phyloP scores from a whole-genome alignment of 1,284 basidiomycete species.

The Rhodotorula sp. region DNA sequence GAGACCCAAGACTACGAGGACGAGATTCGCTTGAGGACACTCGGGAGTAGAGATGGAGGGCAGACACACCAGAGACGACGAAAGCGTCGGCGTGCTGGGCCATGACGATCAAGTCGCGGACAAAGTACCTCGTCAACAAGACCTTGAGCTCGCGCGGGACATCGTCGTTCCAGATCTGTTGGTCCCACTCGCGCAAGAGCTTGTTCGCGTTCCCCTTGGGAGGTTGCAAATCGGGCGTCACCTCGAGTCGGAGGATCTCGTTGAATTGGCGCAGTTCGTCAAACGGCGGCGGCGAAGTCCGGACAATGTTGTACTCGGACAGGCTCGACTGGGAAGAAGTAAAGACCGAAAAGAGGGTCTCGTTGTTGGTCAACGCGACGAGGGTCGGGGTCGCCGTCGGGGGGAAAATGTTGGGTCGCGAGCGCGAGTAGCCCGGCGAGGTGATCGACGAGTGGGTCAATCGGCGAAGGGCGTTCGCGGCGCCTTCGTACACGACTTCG shows the following conservation, averaged over 20 bases:
- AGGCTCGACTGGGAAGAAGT: neutral
- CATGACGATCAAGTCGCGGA: slow-evolving; percentile 34
- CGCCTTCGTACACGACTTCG: slow-evolving; percentile 11
- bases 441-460: slow-evolving; percentile 25
- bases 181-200: slow-evolving; percentile 25
- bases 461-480: slow-evolving; percentile 21
- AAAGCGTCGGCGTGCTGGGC: slow-evolving; percentile 34
- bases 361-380: slow-evolving; percentile 26
- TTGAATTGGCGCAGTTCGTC: slow-evolving; percentile 17
- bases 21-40: no score
- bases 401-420: slow-evolving; percentile 31
- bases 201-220: neutral
- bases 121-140: slow-evolving; percentile 30
- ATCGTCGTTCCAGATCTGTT: slow-evolving; percentile 19
- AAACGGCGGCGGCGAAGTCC: slow-evolving; percentile 16
- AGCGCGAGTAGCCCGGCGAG: slow-evolving; percentile 32
- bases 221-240: neutral
- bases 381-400: slow-evolving; percentile 14
- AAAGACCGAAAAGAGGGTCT: slow-evolving; percentile 5
- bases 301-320: slow-evolving; percentile 8
- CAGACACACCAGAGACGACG: slow-evolving; percentile 31
- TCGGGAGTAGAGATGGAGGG: neutral
- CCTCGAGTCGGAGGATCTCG: slow-evolving; percentile 19
- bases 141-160: slow-evolving; percentile 24
- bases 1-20: neutral